Evolutionary conservation across 352 stramenopile genomes (phyloP).

Genomic region (Globisporangium canariense): DNA sequence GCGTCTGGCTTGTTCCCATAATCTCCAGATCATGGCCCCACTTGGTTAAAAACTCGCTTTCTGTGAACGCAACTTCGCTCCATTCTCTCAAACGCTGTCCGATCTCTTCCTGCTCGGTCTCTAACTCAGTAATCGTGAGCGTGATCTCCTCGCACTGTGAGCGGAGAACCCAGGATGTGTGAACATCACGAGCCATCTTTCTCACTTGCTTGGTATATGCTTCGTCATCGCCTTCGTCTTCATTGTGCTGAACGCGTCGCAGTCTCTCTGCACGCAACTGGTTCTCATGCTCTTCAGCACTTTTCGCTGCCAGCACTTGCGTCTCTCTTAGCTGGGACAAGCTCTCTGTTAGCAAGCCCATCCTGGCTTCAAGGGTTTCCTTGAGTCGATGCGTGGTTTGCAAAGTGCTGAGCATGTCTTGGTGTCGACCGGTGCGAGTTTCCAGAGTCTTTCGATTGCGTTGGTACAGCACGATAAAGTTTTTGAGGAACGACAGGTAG

Average conservation of each 20-base stretch:
- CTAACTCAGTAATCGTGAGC: conserved; percentile 20
- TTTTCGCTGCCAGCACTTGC: not conserved
- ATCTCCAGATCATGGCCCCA: conserved; percentile 7
- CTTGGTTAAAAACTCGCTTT: not conserved
- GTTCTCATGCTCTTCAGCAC: not conserved
- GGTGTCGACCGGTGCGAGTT: not conserved
- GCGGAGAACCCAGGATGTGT: conserved; percentile 11
- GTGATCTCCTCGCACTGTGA: conserved; percentile 24
- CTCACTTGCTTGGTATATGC: not conserved
- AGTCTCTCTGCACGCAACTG: not conserved
- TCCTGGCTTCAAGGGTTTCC: not conserved
- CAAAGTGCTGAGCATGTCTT: conserved; percentile 2
- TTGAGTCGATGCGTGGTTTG: not conserved
- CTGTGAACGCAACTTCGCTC: not conserved
- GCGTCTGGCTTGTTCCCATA: not conserved
- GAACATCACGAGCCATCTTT: not conserved
- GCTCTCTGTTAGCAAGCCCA: not conserved
- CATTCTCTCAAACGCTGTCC: conserved; percentile 3
- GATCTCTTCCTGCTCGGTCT: conserved; percentile 6
- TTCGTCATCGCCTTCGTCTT: not conserved
- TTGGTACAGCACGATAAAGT: conserved; percentile 11
- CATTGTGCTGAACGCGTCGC: not conserved
- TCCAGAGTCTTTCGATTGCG: not conserved
- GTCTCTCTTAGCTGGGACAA: not conserved
- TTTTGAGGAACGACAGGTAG: conserved; percentile 19